Percentiles rank a stretch among this genome's conserved stretches.
Conservation (phyloP, 352 stramenopile species). For the Phytophthora nicotianae region DNA sequence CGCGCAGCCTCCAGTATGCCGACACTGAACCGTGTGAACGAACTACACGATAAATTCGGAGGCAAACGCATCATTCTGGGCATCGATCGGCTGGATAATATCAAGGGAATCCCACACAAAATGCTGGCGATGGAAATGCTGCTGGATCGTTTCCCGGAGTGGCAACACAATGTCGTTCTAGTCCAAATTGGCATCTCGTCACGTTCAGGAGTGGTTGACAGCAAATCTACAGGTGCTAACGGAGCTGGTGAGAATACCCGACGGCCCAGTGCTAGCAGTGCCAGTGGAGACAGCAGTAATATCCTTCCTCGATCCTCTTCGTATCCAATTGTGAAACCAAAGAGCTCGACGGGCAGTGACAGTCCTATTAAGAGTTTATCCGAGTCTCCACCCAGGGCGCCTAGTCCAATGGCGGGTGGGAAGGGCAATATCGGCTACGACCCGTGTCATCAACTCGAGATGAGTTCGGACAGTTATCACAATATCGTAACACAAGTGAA, state of each 20-base stretch:
- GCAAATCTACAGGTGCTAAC: constrained; percentile 17
- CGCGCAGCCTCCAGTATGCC: constrained; percentile 54
- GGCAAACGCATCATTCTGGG: constrained; percentile 84
- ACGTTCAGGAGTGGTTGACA: constrained; percentile 53
- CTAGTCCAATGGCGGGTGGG: constrained; percentile 26
- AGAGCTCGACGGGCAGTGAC: constrained; percentile 31
- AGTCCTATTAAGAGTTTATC: constrained; percentile 34
- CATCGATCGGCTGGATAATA: constrained; percentile 88
- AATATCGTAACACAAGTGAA: constrained; percentile 83
- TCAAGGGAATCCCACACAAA: constrained; percentile 91
- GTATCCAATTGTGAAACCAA: constrained; percentile 24
- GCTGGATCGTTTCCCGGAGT: constrained; percentile 89
- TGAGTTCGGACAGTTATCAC: constrained; percentile 77
- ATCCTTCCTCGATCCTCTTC: constrained; percentile 32
- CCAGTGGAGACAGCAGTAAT: constrained; percentile 7
- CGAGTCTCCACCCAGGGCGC: constrained; percentile 27
- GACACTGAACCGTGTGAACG: constrained; percentile 70
- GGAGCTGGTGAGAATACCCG: constrained; percentile 15
- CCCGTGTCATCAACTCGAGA: constrained; percentile 68
- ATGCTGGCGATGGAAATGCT: constrained; percentile 88
- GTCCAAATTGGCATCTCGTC: constrained; percentile 97
- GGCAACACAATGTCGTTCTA: constrained; percentile 94
- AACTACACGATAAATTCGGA: constrained; percentile 80
- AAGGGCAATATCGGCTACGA: constrained; percentile 43
- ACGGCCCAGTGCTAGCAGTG: constrained; percentile 21